A percentile compares a stretch with the other conserved stretches of the same genome.
Evolutionary conservation across 305 asterid species (phyloP).

Genomic region (Solanum hybrid): DNA sequence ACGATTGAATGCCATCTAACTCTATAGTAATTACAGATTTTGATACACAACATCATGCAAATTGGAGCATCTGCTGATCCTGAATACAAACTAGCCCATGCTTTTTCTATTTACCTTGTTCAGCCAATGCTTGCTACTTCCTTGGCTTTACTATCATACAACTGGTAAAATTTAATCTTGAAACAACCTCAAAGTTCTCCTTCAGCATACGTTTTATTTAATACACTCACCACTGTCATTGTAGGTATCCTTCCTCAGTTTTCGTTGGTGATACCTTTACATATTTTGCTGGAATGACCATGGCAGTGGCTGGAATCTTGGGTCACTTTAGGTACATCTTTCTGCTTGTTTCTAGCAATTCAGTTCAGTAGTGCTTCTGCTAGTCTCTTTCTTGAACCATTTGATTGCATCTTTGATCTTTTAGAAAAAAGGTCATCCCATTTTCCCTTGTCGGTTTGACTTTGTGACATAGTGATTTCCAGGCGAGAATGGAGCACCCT

Average conservation of each 20-base stretch:
- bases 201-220: neutral
- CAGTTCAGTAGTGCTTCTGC: neutral
- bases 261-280: conserved; percentile 92
- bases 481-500: neutral
- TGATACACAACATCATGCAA: conserved; percentile 81
- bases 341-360: neutral
- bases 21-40: conserved; percentile 37
- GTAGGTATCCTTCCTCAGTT: conserved; percentile 93
- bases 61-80: conserved; percentile 65
- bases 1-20: neutral
- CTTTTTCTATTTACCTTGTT: conserved; percentile 79
- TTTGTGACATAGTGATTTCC: neutral
- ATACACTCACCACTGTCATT: neutral
- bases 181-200: conserved; percentile 2
- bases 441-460: neutral
- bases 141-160: conserved; percentile 73
- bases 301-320: conserved; percentile 92
- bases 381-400: neutral
- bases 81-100: conserved; percentile 86
- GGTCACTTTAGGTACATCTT: conserved; percentile 73
- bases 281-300: conserved; percentile 97
- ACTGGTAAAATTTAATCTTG: conserved; percentile 45
- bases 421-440: neutral
- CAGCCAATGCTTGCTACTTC: conserved; percentile 96
- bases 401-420: neutral